phyloP scores from a whole-genome alignment of 805 yeast genomes.

The Dipodascus geniculatus region DNA sequence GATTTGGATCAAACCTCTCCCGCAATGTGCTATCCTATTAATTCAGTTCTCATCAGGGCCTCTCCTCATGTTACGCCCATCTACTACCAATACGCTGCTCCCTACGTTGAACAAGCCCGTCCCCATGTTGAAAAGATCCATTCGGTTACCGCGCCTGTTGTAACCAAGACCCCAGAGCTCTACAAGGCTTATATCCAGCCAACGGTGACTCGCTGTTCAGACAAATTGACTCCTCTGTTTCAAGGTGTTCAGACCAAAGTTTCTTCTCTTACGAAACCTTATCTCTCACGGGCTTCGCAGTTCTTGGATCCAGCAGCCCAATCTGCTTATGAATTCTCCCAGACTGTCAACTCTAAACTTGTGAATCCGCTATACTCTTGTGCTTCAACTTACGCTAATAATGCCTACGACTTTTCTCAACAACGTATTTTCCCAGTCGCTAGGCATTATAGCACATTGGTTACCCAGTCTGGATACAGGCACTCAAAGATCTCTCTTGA shows the following conservation, averaged over 20 bases:
- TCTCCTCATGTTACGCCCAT: constrained; percentile 11
- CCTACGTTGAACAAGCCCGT: constrained; percentile 6
- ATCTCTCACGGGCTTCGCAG: not conserved
- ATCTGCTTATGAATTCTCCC: not conserved
- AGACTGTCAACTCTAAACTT: constrained; percentile 4
- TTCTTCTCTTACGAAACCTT: not conserved
- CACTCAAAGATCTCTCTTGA: not conserved
- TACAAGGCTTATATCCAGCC: constrained; percentile 10
- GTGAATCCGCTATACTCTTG: constrained; percentile 9
- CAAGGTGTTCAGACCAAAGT: not conserved
- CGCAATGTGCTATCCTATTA: constrained; percentile 14
- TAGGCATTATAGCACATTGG: not conserved
- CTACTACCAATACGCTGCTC: constrained; percentile 8
- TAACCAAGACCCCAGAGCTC: constrained; percentile 3
- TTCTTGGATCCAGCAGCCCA: not conserved
- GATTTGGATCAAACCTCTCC: constrained; percentile 8
- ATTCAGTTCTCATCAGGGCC: constrained; percentile 9
- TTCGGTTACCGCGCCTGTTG: constrained; percentile 6
- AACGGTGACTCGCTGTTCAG: not conserved
- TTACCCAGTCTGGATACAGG: not conserved
- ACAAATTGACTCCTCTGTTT: not conserved
- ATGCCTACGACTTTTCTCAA: not conserved
- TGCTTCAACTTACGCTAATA: constrained; percentile 7
- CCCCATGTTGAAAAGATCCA: constrained; percentile 3
- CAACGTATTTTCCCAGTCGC: constrained; percentile 10